Evolutionary conservation across 495 filamentous ascomycete species (phyloP), one percentile per base, ranked within the genome.

Genomic region (Darksidea phi): DNA sequence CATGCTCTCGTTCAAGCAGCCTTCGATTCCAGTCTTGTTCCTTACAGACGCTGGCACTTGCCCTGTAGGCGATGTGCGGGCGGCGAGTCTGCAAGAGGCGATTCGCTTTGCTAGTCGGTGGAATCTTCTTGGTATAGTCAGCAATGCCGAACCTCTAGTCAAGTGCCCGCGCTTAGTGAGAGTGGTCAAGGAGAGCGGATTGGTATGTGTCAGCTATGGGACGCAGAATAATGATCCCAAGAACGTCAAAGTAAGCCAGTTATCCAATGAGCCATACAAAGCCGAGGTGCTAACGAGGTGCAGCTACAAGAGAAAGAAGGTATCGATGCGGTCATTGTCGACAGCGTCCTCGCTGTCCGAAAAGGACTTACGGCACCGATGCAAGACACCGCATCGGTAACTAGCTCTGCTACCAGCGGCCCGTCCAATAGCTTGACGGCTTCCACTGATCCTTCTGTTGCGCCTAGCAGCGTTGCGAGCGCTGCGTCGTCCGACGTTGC

Each of bases 171-270:
- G 95, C n/a, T 74, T 99, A 51, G 90, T 99, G 12, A 88, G 85
- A 65, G 91, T 96, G n/a, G 90, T 99, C 15, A 97, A 97, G 76
- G 90, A 95, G 75, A 88, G 83, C 21, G 94, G 94, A 13, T 74
- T 99, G 48, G 91, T 97, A 4, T 97, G 95, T 69, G 90, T 97
- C n/a, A 94, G 89, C 38, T 99, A 99, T 68, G 94, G 94, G 34
- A 74, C 76, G 32, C 73, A 88, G 68, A 99, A 99, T 70, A 97
- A 99, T 64, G 85, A 96, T 25, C 82, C 88, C 17, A 76, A 78
- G 41, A 86, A 94, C 60, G 91, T 95, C 15, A 86, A 93, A 78
- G 88, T 94, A 77, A 74, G 85, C 10, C 28, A 10, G 77, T 38
- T 17, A 28, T 25, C 1, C 26, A 28, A 43, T 59, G 48, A 4